Evolutionary conservation across 2,329 filamentous ascomycete genomes (phyloP).

Genomic region (Polytolypa hystricis): DNA sequence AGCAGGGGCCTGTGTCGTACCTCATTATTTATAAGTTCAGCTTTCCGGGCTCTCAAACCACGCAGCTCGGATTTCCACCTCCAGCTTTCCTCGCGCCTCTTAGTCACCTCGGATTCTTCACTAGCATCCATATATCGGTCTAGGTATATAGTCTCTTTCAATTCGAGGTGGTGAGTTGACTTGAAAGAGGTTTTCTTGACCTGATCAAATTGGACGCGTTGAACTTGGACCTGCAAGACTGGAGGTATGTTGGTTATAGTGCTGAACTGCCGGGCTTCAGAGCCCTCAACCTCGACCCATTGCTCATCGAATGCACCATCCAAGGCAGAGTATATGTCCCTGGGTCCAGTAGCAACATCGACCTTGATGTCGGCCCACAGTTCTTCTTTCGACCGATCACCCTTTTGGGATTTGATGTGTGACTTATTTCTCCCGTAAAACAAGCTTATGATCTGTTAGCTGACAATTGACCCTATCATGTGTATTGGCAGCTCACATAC

Average conservation of each 20-base stretch:
- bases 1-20: slow-evolving; percentile 6
- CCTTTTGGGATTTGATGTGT: slow-evolving; percentile 35
- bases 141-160: slow-evolving; percentile 74
- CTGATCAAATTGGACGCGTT: slow-evolving; percentile 64
- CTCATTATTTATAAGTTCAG: slow-evolving; percentile 31
- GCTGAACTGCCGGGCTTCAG: slow-evolving; percentile 51
- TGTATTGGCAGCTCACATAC: too few relatives aligned
- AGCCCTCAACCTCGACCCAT: slow-evolving; percentile 55
- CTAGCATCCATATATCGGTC: slow-evolving; percentile 72
- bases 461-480: too few relatives aligned
- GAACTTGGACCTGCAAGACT: slow-evolving; percentile 79
- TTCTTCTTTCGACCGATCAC: slow-evolving; percentile 42
- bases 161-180: slow-evolving; percentile 62
- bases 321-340: slow-evolving; percentile 71
- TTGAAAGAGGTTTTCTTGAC: slow-evolving; percentile 52
- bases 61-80: slow-evolving; percentile 52
- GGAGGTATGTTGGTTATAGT: slow-evolving; percentile 69
- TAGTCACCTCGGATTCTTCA: slow-evolving; percentile 50
- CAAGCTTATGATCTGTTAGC: slow-evolving; percentile 28
- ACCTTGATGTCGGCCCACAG: slow-evolving; percentile 53
- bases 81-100: slow-evolving; percentile 58
- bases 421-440: slow-evolving; percentile 40
- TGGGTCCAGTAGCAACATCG: slow-evolving; percentile 46
- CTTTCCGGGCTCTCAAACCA: slow-evolving; percentile 39
- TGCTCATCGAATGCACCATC: slow-evolving; percentile 78